These are phyloP conservation scores for Mimosa pudica DNA, from an alignment of 306 rosid genomes.

Conservation along the genomic window DNA sequence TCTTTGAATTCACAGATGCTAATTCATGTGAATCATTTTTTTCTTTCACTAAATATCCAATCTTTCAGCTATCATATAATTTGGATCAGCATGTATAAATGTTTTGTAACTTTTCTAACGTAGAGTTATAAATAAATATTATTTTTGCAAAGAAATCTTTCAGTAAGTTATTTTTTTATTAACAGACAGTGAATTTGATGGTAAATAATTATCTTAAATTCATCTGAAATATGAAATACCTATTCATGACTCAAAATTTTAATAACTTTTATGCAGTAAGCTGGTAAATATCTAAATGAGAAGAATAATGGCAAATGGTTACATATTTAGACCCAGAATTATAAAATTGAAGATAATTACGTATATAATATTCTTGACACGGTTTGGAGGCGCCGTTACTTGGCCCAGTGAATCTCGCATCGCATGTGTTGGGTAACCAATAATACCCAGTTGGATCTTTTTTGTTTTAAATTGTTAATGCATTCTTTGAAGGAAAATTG, in stretches of 20 bases:
- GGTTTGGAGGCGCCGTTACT: neutral
- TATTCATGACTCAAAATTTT: too few species aligned
- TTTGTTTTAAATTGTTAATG: neutral
- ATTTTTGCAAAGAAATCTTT: neutral
- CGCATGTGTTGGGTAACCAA: neutral
- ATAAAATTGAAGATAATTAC: too few species aligned
- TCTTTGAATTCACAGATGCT: neutral
- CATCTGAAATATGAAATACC: too few species aligned
- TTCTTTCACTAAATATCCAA: too few species aligned
- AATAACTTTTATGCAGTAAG: neutral
- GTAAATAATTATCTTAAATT: too few species aligned
- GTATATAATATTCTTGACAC: neutral
- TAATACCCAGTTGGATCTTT: neutral
- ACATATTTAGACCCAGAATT: neutral
- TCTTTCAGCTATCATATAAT: neutral
- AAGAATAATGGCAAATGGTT: neutral
- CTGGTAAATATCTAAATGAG: neutral
- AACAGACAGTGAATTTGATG: too few species aligned
- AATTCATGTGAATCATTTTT: too few species aligned
- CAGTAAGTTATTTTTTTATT: neutral
- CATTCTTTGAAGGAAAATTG: neutral
- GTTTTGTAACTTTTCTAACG: neutral
- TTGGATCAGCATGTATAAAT: neutral
- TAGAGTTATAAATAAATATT: neutral
- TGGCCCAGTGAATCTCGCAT: neutral